Percentiles rank a stretch among this genome's conserved stretches.
These are phyloP conservation scores for Volvox reticuliferus DNA, from an alignment of 139 green algal species.

Conservation along the genomic window DNA sequence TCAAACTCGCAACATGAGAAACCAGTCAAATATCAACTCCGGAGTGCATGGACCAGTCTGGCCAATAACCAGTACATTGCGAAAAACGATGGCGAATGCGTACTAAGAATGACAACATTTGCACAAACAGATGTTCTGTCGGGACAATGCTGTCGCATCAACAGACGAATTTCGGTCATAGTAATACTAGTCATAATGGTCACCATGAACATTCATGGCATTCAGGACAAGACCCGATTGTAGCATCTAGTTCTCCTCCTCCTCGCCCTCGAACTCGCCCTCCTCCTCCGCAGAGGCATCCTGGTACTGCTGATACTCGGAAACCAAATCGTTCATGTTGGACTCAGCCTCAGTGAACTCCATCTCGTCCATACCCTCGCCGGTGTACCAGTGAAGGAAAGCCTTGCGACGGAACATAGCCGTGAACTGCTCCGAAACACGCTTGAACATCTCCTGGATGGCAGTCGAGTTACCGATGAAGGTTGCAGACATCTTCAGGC, in stretches of 20 bases:
- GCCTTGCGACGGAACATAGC: slow-evolving; percentile 98
- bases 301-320: slow-evolving; percentile 99
- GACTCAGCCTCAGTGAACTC: slow-evolving; percentile 96
- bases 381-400: slow-evolving; percentile 98
- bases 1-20: too few relatives aligned
- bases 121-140: too few relatives aligned
- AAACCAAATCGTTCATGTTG: slow-evolving; percentile 92
- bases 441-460: slow-evolving; percentile 96
- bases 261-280: slow-evolving; percentile 71
- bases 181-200: too few relatives aligned
- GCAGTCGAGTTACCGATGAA: slow-evolving; percentile 98
- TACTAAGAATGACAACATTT: too few relatives aligned
- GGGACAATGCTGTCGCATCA: too few relatives aligned
- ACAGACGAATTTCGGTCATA: too few relatives aligned
- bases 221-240: too few relatives aligned
- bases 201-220: too few relatives aligned
- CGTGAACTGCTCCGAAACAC: slow-evolving; percentile 95
- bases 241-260: slow-evolving; percentile 48
- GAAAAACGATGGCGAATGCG: too few relatives aligned
- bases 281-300: slow-evolving; percentile 96
- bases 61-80: too few relatives aligned
- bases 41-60: too few relatives aligned
- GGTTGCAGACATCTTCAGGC: slow-evolving; percentile 96
- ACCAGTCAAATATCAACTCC: too few relatives aligned
- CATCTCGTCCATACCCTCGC: slow-evolving; percentile 99